Conservation (phyloP, 176 grass and related monocot genomes). For the Dactylis glomerata region DNA sequence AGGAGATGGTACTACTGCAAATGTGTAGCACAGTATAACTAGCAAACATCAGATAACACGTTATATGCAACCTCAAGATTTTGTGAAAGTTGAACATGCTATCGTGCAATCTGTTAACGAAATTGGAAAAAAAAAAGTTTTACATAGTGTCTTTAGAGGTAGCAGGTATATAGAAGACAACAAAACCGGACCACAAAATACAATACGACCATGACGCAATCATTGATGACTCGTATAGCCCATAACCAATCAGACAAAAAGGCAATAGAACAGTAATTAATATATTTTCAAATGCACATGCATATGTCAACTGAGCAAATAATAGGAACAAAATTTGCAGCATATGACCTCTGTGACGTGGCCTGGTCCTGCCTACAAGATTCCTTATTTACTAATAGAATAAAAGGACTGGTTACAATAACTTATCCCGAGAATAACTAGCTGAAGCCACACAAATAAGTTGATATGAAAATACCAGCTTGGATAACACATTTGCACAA, state of each 20-base stretch:
- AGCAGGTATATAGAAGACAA: neutral
- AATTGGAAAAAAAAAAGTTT: constrained; percentile 5
- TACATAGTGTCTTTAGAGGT: neutral
- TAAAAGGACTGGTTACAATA: neutral
- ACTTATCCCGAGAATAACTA: neutral
- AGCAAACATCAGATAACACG: neutral
- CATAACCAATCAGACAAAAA: constrained; percentile 20
- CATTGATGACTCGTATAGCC: constrained; percentile 7
- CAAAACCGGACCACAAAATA: neutral
- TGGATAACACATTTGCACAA: neutral
- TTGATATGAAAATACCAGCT: neutral
- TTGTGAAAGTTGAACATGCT: neutral
- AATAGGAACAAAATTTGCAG: neutral
- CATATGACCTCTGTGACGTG: neutral
- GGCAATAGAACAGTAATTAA: constrained; percentile 18
- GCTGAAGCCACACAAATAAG: neutral
- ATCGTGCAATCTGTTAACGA: neutral
- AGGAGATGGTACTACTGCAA: neutral
- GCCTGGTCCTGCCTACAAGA: neutral
- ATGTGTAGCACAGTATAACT: neutral
- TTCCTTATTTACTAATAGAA: neutral
- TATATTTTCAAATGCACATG: neutral
- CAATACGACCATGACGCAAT: neutral
- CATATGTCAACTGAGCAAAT: neutral
- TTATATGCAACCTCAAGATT: neutral